Base-by-base conservation (phyloP, 768 basidiomycete species). In the Kwoniella botswanensis region DNA sequence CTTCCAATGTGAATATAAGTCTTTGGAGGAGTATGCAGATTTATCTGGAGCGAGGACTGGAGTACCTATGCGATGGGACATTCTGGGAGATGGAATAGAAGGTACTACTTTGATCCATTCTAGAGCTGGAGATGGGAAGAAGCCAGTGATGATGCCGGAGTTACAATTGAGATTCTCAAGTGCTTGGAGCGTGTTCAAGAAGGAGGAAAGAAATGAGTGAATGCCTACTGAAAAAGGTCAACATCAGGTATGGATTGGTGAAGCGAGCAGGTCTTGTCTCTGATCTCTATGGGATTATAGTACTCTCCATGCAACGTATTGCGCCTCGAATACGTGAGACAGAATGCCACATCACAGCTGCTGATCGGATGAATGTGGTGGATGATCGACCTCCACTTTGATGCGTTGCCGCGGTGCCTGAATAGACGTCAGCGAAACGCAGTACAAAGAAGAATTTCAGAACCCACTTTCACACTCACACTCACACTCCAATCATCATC, bases 361-460 rank as follows among this genome's bases (percentile, higher is more conserved):
- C 26, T 26, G 26, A 26, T 26, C 26, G 4, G 26, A 26, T 26
- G 26, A 26, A 26, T 26, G 26, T 26, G 6, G 7, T 35, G 35
- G 7, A 35, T 35, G 35, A 35, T 35, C 35, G 6, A 35, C 35
- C 35, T 35, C 35, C 35, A 35, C 35, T 9, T 35, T 35, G 35
- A 35, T 35, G 35, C 35, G 7, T 35, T 43, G 61, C 57, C 57
- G 57, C 57, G 21, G 21, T 17, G 21, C 24, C n/a, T 55, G 15
- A 26, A 58, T 22, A 21, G 57, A 58, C 57, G 57, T 58, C 57
- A 58, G 57, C 24, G n/a, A 58, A 26, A 13, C 41, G 7, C 35
- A 35, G 35, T 35, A 35, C 54, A 55, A 50, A 13, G n/a, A 55
- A 17, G 29, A 17, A 26, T 35, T 24, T 24, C 26, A 58, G 35